Conservation (phyloP, 306 rosid species). For the Hippophae gyantsensis region DNA sequence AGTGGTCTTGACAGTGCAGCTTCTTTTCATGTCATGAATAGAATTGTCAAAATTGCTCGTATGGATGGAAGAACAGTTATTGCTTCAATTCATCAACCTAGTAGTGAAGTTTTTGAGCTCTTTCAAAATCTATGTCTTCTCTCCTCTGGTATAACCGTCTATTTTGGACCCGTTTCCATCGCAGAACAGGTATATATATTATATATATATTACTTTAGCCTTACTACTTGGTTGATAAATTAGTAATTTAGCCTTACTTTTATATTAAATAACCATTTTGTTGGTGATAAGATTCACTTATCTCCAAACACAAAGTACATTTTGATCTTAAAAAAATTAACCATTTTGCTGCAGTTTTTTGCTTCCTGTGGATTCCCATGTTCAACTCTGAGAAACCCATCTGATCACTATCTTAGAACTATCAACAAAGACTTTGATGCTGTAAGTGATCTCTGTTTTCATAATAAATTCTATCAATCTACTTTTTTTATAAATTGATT, state of each 20-base stretch:
- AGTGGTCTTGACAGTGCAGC: constrained; percentile 77
- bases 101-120: constrained; percentile 52
- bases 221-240: too few species aligned
- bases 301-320: too few species aligned
- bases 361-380: constrained; percentile 63
- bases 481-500: not conserved
- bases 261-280: too few species aligned
- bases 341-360: constrained; percentile 38
- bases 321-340: too few species aligned
- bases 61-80: constrained; percentile 46
- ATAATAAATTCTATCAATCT: not conserved
- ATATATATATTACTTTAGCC: too few species aligned
- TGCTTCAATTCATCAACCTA: constrained; percentile 63
- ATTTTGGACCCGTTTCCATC: constrained; percentile 24
- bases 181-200: constrained; percentile 23
- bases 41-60: constrained; percentile 30
- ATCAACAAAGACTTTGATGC: constrained; percentile 67
- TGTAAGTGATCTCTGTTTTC: constrained; percentile 22
- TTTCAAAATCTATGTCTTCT: constrained; percentile 41
- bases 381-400: constrained; percentile 49
- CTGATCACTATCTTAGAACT: constrained; percentile 61
- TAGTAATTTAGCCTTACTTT: too few species aligned
- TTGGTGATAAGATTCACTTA: too few species aligned
- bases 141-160: constrained; percentile 26
- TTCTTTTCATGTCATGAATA: constrained; percentile 57